Percentiles rank a stretch among this genome's conserved stretches.
phyloP scores from a whole-genome alignment of 306 rosid species.

The Heteromeles arbutifolia region DNA sequence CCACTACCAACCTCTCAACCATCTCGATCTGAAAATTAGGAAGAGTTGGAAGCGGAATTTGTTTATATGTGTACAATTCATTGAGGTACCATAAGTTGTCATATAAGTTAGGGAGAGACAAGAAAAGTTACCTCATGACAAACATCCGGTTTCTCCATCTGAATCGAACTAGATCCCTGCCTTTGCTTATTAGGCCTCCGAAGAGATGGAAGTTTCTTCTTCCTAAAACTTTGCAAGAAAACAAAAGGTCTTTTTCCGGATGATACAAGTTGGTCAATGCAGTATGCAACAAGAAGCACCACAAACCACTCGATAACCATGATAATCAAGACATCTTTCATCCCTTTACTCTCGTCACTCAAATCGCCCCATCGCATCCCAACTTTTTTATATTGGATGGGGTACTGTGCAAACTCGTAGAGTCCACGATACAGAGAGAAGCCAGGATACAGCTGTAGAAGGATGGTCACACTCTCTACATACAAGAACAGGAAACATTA shows the following conservation, averaged over 20 bases:
- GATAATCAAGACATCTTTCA: constrained; percentile 58
- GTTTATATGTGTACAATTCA: background rate
- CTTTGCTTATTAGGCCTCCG: constrained; percentile 44
- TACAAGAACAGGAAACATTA: background rate
- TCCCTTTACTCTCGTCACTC: constrained; percentile 53
- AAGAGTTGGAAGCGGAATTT: background rate
- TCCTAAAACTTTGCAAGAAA: constrained; percentile 49
- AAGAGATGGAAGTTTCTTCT: constrained; percentile 36
- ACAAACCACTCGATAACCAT: constrained; percentile 67
- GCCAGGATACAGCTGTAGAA: constrained; percentile 74
- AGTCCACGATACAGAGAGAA: constrained; percentile 73
- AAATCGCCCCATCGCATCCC: constrained; percentile 77
- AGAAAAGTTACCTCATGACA: constrained; percentile 59
- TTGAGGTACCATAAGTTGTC: background rate
- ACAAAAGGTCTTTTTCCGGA: constrained; percentile 56
- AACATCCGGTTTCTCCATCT: constrained; percentile 75
- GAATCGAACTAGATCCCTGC: constrained; percentile 59
- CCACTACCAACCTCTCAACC: background rate
- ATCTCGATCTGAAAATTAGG: background rate
- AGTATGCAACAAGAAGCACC: constrained; percentile 53
- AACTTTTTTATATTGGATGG: constrained; percentile 38
- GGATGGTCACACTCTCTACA: constrained; percentile 60
- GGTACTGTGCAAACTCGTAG: constrained; percentile 56
- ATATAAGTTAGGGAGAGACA: background rate
- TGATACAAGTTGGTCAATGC: constrained; percentile 53